Percentiles rank a stretch among this genome's conserved stretches.
These are phyloP conservation scores for Pestalotiopsis sp. DNA, from an alignment of 2,329 filamentous ascomycete genomes.

Conservation along the genomic window DNA sequence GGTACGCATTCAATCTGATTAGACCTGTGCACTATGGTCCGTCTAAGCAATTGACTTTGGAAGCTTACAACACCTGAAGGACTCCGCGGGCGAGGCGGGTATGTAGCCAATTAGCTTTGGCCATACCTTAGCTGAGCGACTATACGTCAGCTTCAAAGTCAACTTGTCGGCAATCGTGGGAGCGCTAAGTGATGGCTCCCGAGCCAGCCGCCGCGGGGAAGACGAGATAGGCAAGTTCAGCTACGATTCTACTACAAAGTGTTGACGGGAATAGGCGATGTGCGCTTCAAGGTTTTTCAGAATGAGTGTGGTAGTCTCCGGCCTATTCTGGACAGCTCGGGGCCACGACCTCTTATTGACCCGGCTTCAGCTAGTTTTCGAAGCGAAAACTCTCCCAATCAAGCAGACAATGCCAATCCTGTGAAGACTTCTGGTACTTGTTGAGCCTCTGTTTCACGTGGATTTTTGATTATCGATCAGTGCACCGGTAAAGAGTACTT, in stretches of 20 bases:
- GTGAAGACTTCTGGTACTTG: too few species aligned
- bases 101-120: neutral
- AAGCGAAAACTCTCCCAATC: too few species aligned
- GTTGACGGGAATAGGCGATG: neutral
- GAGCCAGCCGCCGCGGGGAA: neutral
- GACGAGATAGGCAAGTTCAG: neutral
- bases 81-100: neutral
- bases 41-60: neutral
- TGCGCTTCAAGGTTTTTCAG: neutral
- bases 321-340: neutral
- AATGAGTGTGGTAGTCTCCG: neutral
- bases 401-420: too few species aligned
- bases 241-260: neutral
- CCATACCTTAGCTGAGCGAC: neutral
- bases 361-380: too few species aligned
- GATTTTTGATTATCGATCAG: too few species aligned
- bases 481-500: too few species aligned
- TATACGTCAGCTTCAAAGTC: neutral
- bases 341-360: too few species aligned
- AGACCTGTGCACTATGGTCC: neutral
- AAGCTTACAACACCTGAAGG: neutral
- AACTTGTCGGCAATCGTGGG: neutral
- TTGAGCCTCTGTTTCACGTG: too few species aligned
- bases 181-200: neutral
- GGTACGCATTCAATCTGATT: neutral